Evolutionary conservation across 2,329 filamentous ascomycete genomes (phyloP).

Genomic region (Raffaelea ambrosiae): DNA sequence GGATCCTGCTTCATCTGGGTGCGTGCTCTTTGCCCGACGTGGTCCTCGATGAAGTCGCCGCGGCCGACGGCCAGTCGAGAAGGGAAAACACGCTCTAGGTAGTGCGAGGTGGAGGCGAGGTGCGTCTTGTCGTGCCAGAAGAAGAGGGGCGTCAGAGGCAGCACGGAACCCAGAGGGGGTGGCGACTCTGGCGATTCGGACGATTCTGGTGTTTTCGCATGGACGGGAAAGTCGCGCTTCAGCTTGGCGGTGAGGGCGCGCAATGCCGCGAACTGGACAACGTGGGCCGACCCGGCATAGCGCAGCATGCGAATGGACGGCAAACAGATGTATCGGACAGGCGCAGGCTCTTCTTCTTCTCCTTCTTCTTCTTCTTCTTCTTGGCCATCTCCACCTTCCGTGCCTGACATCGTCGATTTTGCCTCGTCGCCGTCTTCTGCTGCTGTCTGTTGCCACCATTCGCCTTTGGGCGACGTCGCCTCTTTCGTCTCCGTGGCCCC

Average conservation of each 20-base stretch:
- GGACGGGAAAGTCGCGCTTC: constrained; percentile 34
- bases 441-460: no score
- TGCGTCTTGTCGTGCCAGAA: constrained; percentile 54
- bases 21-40: constrained; percentile 44
- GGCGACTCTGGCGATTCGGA: neutral
- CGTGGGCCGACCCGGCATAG: constrained; percentile 40
- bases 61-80: constrained; percentile 38
- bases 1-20: constrained; percentile 45
- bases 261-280: constrained; percentile 31
- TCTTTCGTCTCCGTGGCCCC: no score
- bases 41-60: constrained; percentile 49
- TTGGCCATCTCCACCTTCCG: no score
- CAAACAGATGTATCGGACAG: constrained; percentile 43
- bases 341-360: neutral
- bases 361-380: neutral
- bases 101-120: constrained; percentile 38
- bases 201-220: no score
- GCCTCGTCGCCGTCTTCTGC: neutral
- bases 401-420: no score
- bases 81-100: constrained; percentile 40
- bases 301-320: constrained; percentile 42
- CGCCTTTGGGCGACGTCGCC: no score
- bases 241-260: constrained; percentile 30
- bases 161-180: constrained; percentile 5
- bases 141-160: constrained; percentile 46